Percentiles rank a stretch among this genome's conserved stretches.
Evolutionary conservation across 192 early-diverging fungal species (phyloP).

Genomic region (Chytriomyces confervae): DNA sequence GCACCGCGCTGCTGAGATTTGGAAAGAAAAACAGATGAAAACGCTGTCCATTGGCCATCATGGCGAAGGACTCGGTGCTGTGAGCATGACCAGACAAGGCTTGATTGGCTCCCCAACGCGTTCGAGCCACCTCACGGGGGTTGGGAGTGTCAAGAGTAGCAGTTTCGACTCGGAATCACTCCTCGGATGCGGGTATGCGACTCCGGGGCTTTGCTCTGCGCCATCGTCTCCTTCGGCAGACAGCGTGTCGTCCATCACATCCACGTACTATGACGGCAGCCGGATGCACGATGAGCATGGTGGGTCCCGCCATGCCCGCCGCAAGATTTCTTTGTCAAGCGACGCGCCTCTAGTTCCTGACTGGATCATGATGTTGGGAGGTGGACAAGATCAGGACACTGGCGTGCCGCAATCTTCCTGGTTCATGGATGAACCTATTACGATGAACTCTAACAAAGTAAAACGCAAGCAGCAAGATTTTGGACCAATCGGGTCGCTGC

Average conservation of each 20-base stretch:
- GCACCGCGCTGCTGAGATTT: no score
- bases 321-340: no score
- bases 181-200: no score
- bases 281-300: neutral
- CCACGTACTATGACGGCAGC: neutral
- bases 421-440: neutral
- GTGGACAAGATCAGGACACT: neutral
- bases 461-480: neutral
- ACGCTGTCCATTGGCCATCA: neutral
- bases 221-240: conserved; percentile 7
- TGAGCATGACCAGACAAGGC: no score
- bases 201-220: conserved; percentile 1
- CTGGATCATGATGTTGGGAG: no score
- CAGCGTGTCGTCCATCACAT: conserved; percentile 2
- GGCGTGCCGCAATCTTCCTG: neutral
- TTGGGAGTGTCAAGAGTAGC: no score
- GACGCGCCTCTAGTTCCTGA: no score
- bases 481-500: neutral
- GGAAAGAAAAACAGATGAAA: no score
- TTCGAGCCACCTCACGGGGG: no score
- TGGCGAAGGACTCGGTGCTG: no score
- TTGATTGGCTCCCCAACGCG: no score
- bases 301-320: neutral
- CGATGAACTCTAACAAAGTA: neutral
- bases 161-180: no score